Base-by-base conservation (phyloP, 306 rosid genomes). In the Oemleria cerasiformis region DNA sequence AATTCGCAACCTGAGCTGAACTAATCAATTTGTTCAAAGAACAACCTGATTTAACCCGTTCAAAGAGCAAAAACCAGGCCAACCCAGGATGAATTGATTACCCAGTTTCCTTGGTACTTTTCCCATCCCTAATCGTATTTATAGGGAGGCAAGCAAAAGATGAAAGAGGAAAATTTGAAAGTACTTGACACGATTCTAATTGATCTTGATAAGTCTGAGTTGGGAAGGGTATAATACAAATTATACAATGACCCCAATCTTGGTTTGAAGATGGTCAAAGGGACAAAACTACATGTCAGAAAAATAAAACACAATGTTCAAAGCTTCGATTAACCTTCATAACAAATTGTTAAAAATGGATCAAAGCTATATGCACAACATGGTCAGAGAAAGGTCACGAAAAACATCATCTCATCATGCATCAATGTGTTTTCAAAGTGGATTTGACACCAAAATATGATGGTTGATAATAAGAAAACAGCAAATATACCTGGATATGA, bases 401-500 rank as follows among this genome's bases (percentile, higher is more conserved):
- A 6, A 7, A 16, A 47, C 5, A 45, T 45, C 57, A 65, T 8
- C 40, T 45, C 16, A n/a, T 15, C 23, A 34, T 9, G 9, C 48
- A 57, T 57, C 55, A 38, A 68, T 12, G 12, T 58, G 9, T 55
- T 20, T 21, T 57, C 14, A 19, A 44, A 59, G 10, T 67, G 13
- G 16, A 20, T 12, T 20, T 3, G 20, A 38, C 8, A 9, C 36
- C 48, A 39, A 39, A 55, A 36, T 70, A 63, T 13, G 47, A 70
- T 34, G 30, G 49, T 38, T 7, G 39, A 42, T 15, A 80, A 19
- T 4, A 47, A 55, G 45, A 30, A 14, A 73, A 42, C 21, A 40
- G 19, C 61, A 47, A 25, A 36, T 19, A 34, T 76, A 81, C 90
- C 82, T 83, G 90, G 67, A 86, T 70, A 68, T 86, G 86, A 73